Evolutionary conservation across 495 filamentous ascomycete species (phyloP), one percentile per base, ranked within the genome.

Genomic region (Halenospora varia): DNA sequence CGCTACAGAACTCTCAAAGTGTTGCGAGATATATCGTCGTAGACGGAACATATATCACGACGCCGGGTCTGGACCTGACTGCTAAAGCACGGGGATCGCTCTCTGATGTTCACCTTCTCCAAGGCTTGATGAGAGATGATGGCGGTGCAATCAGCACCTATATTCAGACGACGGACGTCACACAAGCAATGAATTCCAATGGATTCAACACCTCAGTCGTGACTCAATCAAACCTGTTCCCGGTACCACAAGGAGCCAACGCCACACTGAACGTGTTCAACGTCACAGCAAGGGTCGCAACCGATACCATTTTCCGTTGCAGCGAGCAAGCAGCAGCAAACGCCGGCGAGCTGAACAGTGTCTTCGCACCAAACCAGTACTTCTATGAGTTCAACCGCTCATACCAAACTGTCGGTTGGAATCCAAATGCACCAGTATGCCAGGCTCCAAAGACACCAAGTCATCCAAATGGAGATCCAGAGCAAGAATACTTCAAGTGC

Each of bases 361-460:
- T 66, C 6, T 75, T 77, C 62, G 52, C 62, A 24, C 35, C 39
- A 10, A 58, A 55, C 22, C 66, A 71, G 2, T 79, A 77, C 66
- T 77, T 71, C 66, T 79, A 76, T 63, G 73, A 76, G 55, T 71
- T 75, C 46, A 70, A 72, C 39, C 70, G 74, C 26, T 68, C 70
- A 9, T 84, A 83, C 62, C 80, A 82, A 62, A 69, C 59, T 20
- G 56, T 63, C 23, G 71, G 70, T 17, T 73, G 70, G 55, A 65
- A 77, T 57, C 71, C 74, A 24, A 77, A 77, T 49, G 58, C 64
- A 48, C 55, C 77, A 74, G 63, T 77, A 3, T 73, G 71, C 23
- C 67, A 67, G 52, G 59, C 66, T 19, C 63, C 66, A 10, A 53
- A 60, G 18, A 65, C 66, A n/a, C 50, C 68, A 3, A 62, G 55